Conservation (phyloP, 179 eudicot genomes). For the Vitellaria paradoxa region DNA sequence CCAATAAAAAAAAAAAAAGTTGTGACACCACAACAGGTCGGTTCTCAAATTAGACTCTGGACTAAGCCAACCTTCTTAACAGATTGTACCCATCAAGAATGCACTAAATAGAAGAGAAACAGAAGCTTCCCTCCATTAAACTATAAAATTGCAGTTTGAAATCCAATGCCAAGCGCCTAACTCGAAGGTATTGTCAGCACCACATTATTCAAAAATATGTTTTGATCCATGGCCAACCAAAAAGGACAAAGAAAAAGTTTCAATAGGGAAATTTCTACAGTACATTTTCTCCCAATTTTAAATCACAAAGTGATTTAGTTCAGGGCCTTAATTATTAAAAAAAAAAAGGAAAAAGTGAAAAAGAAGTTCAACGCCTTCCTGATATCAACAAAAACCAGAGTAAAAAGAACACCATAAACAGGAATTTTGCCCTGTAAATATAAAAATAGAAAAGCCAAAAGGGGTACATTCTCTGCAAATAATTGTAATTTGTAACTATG, state of each 20-base stretch:
- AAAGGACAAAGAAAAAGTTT: background rate
- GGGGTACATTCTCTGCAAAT: no score
- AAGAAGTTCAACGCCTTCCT: background rate
- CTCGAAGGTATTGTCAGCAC: no score
- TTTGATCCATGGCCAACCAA: background rate
- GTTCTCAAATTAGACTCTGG: no score
- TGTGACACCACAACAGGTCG: no score
- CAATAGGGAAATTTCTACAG: background rate
- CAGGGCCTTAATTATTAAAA: background rate
- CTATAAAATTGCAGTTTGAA: no score
- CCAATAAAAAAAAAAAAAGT: no score
- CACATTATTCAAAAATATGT: background rate
- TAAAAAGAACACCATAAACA: conserved; percentile 8
- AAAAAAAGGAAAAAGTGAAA: background rate
- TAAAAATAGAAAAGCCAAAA: background rate
- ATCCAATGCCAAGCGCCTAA: no score
- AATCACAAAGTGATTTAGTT: background rate
- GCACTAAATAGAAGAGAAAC: no score
- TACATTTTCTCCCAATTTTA: background rate
- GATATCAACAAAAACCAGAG: no score
- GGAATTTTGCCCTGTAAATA: background rate
- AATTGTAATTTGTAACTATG: background rate
- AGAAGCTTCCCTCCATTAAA: no score
- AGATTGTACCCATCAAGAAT: no score
- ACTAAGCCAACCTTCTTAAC: no score